Percentiles rank a stretch among this genome's conserved stretches.
Evolutionary conservation across 2,329 filamentous ascomycete species (phyloP).

Genomic region (Colletotrichum tanaceti): DNA sequence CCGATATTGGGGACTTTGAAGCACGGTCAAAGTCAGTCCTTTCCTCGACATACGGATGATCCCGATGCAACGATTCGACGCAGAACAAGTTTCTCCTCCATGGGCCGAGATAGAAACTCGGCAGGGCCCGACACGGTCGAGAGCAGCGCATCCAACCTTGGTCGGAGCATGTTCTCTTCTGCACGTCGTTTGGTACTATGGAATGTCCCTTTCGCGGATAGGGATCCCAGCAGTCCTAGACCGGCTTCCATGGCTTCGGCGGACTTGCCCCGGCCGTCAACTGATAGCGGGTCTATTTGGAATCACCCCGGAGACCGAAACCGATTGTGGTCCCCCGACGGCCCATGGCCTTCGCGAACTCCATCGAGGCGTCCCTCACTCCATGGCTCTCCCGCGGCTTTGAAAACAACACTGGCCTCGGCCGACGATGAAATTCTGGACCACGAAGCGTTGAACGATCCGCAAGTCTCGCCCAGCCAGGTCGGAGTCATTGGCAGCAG

Average conservation of each 20-base stretch:
- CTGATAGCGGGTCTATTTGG: slow-evolving; percentile 81
- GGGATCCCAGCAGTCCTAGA: slow-evolving; percentile 70
- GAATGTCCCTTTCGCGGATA: slow-evolving; percentile 59
- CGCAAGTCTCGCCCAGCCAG: slow-evolving; percentile 65
- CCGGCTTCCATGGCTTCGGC: slow-evolving; percentile 76
- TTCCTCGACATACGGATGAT: slow-evolving; percentile 73
- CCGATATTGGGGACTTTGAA: slow-evolving; percentile 77
- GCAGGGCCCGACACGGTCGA: slow-evolving; percentile 59
- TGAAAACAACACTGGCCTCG: slow-evolving; percentile 71
- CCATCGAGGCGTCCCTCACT: slow-evolving; percentile 85
- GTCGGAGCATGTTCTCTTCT: slow-evolving; percentile 45
- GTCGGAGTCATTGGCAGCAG: slow-evolving; percentile 84
- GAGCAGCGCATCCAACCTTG: slow-evolving; percentile 33
- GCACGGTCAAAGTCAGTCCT: slow-evolving; percentile 79
- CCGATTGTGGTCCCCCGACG: slow-evolving; percentile 74
- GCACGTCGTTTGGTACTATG: slow-evolving; percentile 58
- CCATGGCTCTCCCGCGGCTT: slow-evolving; percentile 76
- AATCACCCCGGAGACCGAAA: slow-evolving; percentile 68
- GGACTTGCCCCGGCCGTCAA: slow-evolving; percentile 81
- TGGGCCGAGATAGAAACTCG: slow-evolving; percentile 70
- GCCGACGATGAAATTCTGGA: slow-evolving; percentile 74
- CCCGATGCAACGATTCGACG: slow-evolving; percentile 66
- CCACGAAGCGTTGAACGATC: slow-evolving; percentile 65
- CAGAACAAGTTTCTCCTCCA: slow-evolving; percentile 66
- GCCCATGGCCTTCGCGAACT: slow-evolving; percentile 68